Conservation (phyloP, 1,284 basidiomycete genomes). For the Tilletiaria anomala region DNA sequence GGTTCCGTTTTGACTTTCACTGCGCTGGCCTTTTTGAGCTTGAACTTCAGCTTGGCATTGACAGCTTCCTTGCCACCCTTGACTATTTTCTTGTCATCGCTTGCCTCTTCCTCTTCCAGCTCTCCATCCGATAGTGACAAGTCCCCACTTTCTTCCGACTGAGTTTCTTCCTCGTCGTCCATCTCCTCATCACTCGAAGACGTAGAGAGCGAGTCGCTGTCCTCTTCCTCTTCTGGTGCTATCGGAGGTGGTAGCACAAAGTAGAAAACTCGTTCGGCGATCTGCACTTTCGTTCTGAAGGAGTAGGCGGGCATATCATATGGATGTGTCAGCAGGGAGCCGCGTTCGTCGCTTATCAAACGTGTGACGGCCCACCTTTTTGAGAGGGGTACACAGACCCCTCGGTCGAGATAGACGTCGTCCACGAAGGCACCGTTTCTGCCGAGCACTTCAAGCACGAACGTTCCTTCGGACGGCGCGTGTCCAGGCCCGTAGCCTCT, state of each 20-base stretch:
- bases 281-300: conserved; percentile 85
- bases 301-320: neutral
- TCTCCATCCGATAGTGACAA: conserved; percentile 9
- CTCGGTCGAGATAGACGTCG: conserved; percentile 77
- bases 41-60: conserved; percentile 34
- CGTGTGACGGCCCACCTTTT: conserved; percentile 24
- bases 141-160: conserved; percentile 3
- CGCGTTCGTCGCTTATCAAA: too few relatives aligned
- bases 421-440: conserved; percentile 97
- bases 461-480: conserved; percentile 47
- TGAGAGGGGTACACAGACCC: conserved; percentile 56
- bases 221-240: neutral
- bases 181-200: conserved; percentile 8
- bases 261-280: conserved; percentile 91
- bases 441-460: conserved; percentile 81
- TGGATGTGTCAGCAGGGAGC: too few relatives aligned
- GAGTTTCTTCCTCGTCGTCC: conserved; percentile 6
- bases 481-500: too few relatives aligned
- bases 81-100: conserved; percentile 3
- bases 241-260: conserved; percentile 68
- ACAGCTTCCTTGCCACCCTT: conserved; percentile 19
- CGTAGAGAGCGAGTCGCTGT: conserved; percentile 1
- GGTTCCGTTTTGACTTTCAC: neutral
- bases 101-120: conserved; percentile 7
- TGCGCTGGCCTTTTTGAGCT: neutral